Evolutionary conservation across 2,329 filamentous ascomycete genomes (phyloP).

Genomic region (Trichoderma endophyticum): DNA sequence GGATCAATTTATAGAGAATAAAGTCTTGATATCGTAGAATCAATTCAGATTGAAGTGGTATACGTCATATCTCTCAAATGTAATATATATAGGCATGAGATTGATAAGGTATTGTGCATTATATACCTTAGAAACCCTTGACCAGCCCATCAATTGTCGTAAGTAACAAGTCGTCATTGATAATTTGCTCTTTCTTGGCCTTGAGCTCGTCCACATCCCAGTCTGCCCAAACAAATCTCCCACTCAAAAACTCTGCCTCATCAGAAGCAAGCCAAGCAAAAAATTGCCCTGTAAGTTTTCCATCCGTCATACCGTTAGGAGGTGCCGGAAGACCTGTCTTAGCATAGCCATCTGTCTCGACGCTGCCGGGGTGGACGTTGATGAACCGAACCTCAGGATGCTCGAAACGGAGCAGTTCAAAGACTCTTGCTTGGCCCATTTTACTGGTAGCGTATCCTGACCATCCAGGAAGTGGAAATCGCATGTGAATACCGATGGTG

Average conservation of each 20-base stretch:
- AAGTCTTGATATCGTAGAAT: neutral
- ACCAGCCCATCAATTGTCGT: neutral
- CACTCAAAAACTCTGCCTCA: neutral
- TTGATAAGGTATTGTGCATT: neutral
- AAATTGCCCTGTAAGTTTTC: neutral
- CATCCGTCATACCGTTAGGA: neutral
- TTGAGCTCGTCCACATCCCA: neutral
- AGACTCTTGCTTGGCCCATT: neutral
- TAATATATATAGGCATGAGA: too few species aligned
- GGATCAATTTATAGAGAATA: neutral
- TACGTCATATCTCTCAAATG: neutral
- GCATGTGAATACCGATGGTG: neutral
- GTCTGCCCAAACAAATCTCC: neutral
- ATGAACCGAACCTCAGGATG: neutral
- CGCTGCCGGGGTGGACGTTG: neutral
- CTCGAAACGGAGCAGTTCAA: neutral
- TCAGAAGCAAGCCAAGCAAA: neutral
- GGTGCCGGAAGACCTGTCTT: neutral
- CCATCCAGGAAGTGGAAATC: neutral
- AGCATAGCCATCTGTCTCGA: neutral
- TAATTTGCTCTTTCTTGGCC: neutral
- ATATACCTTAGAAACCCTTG: neutral
- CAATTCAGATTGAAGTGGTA: neutral
- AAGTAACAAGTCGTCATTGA: neutral
- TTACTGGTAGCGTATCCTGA: neutral